Conservation (phyloP, 2,329 filamentous ascomycete genomes). For the Lasiodiplodia sp. region DNA sequence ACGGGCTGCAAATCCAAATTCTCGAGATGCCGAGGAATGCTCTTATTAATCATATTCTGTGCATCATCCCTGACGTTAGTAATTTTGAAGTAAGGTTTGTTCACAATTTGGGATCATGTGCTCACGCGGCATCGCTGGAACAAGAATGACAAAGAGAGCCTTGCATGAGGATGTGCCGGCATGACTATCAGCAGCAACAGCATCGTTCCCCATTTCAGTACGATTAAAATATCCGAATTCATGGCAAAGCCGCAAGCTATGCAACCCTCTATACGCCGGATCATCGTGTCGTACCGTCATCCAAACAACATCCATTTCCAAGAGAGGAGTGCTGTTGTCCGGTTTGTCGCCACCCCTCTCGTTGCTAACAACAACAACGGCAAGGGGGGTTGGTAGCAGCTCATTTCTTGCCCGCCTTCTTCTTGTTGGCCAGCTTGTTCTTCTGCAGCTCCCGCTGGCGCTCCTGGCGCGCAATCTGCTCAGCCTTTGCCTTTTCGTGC, state of each 20-base stretch:
- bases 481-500: constrained; percentile 64
- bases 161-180: neutral
- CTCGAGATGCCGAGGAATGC: neutral
- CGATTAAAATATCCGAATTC: constrained; percentile 9
- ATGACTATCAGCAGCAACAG: neutral
- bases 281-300: constrained; percentile 12
- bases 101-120: neutral
- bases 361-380: neutral
- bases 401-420: constrained; percentile 30
- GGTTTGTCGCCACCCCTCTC: neutral
- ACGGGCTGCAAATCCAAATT: neutral
- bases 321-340: neutral
- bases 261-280: constrained; percentile 22
- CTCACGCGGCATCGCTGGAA: neutral
- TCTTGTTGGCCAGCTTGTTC: constrained; percentile 49
- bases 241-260: constrained; percentile 20
- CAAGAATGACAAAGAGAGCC: neutral
- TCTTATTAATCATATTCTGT: neutral
- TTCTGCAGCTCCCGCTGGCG: constrained; percentile 57
- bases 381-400: no score
- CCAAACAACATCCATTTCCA: constrained; percentile 12
- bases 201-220: neutral
- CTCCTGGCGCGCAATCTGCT: constrained; percentile 55
- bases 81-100: neutral
- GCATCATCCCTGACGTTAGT: neutral